phyloP scores from a whole-genome alignment of 345 rosid genomes.

The Ailanthus altissimus region DNA sequence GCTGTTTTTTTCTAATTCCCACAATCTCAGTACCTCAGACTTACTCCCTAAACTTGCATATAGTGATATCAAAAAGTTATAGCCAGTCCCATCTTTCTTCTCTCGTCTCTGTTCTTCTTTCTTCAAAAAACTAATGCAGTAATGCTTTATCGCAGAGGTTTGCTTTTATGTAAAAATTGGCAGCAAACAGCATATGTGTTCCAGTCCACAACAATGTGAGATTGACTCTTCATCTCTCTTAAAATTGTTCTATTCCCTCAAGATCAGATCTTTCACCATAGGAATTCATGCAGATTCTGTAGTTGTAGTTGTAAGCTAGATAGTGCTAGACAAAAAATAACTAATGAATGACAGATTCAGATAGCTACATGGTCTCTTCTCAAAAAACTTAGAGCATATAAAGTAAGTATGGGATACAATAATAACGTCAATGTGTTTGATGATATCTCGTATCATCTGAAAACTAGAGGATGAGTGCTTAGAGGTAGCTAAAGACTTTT shows the following conservation, averaged over 20 bases:
- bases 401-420: too few species aligned
- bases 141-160: constrained; percentile 50
- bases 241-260: constrained; percentile 55
- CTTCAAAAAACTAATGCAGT: constrained; percentile 49
- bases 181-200: constrained; percentile 77
- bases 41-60: constrained; percentile 65
- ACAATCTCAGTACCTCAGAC: constrained; percentile 65
- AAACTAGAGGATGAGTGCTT: too few species aligned
- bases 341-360: too few species aligned
- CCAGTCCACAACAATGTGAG: constrained; percentile 69
- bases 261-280: constrained; percentile 59
- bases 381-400: too few species aligned
- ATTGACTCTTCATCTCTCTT: constrained; percentile 67
- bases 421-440: too few species aligned
- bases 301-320: constrained; percentile 84
- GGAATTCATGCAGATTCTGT: constrained; percentile 73
- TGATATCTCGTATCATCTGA: too few species aligned
- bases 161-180: constrained; percentile 64
- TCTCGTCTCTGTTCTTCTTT: constrained; percentile 61
- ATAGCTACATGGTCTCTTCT: too few species aligned
- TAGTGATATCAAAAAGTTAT: constrained; percentile 69
- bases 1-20: constrained; percentile 63
- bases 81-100: constrained; percentile 70
- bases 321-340: too few species aligned
- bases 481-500: too few species aligned